A percentile compares a stretch with the other conserved stretches of the same genome.
phyloP scores from a whole-genome alignment of 495 filamentous ascomycete species.

The Rostrohypoxylon terebratum region DNA sequence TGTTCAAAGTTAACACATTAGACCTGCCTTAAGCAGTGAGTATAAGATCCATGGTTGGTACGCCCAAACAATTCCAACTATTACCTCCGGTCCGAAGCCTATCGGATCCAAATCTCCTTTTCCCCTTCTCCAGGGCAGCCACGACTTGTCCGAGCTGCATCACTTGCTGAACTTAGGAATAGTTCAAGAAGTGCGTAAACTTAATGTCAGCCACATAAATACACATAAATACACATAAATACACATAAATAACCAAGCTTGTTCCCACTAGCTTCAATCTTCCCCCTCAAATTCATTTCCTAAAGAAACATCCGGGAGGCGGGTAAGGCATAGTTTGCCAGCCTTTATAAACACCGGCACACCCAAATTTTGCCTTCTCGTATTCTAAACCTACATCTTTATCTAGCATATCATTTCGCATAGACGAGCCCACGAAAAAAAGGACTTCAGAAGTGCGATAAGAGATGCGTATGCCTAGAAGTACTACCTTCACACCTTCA shows the following conservation, averaged over 20 bases:
- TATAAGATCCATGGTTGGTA: background rate
- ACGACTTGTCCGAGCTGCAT: background rate
- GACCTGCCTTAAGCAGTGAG: background rate
- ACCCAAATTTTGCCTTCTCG: slow-evolving; percentile 14
- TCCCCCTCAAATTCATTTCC: background rate
- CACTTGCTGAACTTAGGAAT: slow-evolving; percentile 1
- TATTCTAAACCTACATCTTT: slow-evolving; percentile 5
- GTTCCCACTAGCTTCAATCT: background rate
- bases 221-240: too few species aligned
- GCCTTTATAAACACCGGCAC: background rate
- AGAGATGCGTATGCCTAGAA: background rate
- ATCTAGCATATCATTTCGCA: background rate
- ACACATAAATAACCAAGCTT: background rate
- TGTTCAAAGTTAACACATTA: slow-evolving; percentile 20
- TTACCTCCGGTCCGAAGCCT: slow-evolving; percentile 11
- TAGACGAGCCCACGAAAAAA: background rate
- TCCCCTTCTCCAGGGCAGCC: background rate
- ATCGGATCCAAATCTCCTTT: background rate
- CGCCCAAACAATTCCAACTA: background rate
- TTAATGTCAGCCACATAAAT: slow-evolving; percentile 14
- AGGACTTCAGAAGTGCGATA: background rate
- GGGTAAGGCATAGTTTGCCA: slow-evolving; percentile 2
- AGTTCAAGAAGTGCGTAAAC: slow-evolving; percentile 4
- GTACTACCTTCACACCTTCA: background rate
- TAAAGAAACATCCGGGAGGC: background rate